Percentiles rank a stretch among this genome's conserved stretches.
Conservation (phyloP, 1,139 yeast species). For the Protomyces arabidopsidicola region DNA sequence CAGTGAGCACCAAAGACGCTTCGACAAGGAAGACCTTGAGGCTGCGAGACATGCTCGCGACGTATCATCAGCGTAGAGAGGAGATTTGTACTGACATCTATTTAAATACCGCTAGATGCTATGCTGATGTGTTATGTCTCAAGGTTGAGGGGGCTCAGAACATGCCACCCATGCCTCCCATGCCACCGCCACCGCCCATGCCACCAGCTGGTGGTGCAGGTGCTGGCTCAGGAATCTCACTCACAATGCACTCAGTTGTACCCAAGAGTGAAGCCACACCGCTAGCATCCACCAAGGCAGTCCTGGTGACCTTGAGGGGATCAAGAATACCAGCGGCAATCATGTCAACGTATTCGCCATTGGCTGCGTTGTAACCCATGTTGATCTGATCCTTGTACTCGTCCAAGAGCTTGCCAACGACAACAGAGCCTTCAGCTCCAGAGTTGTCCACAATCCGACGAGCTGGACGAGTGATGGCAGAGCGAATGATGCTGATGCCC, state of each 20-base stretch:
- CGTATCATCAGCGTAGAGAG: not conserved
- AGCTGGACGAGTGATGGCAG: slow-evolving; percentile 96
- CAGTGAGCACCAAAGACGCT: not conserved
- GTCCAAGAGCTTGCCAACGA: slow-evolving; percentile 85
- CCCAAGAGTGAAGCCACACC: slow-evolving; percentile 98
- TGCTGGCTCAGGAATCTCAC: slow-evolving; percentile 88
- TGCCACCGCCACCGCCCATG: slow-evolving; percentile 60
- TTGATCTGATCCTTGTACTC: slow-evolving; percentile 83
- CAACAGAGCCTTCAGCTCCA: slow-evolving; percentile 97
- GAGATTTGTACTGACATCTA: not conserved
- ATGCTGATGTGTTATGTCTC: not conserved
- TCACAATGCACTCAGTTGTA: slow-evolving; percentile 98
- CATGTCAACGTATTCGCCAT: slow-evolving; percentile 94
- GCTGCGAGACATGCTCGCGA: not conserved
- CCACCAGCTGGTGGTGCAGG: slow-evolving; percentile 57
- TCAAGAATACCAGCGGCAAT: slow-evolving; percentile 96
- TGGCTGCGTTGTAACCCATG: slow-evolving; percentile 89
- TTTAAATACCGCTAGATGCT: not conserved
- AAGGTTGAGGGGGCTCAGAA: not conserved
- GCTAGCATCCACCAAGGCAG: slow-evolving; percentile 93
- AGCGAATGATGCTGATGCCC: slow-evolving; percentile 92
- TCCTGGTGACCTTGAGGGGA: slow-evolving; percentile 98
- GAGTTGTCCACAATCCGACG: slow-evolving; percentile 96
- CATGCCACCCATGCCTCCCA: slow-evolving; percentile 43
- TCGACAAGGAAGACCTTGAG: not conserved